Conservation (phyloP, 2,329 filamentous ascomycete species). For the Ophiostoma perfectum region DNA sequence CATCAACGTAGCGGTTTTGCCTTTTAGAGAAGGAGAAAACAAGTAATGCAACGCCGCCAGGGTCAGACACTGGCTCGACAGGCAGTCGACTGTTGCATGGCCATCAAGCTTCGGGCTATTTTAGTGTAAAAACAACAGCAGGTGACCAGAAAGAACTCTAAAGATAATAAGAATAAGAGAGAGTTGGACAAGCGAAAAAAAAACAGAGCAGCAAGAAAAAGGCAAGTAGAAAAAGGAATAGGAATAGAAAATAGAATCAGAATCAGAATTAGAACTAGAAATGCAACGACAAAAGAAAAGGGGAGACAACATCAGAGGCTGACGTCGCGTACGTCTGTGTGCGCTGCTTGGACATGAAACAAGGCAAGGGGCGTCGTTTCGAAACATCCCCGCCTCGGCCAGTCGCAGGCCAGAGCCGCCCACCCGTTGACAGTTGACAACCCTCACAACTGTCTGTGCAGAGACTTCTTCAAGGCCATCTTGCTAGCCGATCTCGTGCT, state of each 20-base stretch:
- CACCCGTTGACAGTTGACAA: constrained; percentile 9
- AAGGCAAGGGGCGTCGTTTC: constrained; percentile 18
- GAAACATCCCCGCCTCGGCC: constrained; percentile 16
- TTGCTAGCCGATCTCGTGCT: background rate
- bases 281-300: background rate
- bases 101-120: background rate
- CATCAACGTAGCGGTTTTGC: background rate
- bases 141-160: constrained; percentile 3
- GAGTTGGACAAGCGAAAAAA: background rate
- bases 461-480: background rate
- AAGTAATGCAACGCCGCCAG: background rate
- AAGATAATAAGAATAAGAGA: background rate
- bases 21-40: background rate
- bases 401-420: constrained; percentile 19
- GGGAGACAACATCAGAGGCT: background rate
- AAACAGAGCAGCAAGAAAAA: background rate
- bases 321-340: background rate
- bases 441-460: background rate
- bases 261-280: too few relatives aligned
- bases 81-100: background rate
- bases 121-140: background rate
- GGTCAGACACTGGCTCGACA: too few relatives aligned
- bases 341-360: constrained; percentile 20
- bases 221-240: background rate
- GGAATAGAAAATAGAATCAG: background rate